Conservation (phyloP, 495 filamentous ascomycete species). For the Immersiella caudata region DNA sequence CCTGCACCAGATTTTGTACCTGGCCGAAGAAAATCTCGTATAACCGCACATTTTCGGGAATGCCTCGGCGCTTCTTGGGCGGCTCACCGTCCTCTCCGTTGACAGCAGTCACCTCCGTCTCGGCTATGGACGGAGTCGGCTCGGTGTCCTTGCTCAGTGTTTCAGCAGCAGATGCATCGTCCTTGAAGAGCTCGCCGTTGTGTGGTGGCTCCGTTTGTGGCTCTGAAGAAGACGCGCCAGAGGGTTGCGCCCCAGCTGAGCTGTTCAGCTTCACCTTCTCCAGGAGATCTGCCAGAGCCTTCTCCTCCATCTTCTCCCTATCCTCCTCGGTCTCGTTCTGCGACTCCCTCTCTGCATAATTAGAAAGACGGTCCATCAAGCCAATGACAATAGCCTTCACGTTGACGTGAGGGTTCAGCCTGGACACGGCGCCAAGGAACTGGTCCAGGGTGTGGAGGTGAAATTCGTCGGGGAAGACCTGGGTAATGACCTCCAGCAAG, state of each 20-base stretch:
- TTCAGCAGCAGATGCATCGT: constrained; percentile 31
- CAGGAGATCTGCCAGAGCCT: constrained; percentile 74
- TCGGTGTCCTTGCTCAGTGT: constrained; percentile 37
- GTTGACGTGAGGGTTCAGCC: constrained; percentile 93
- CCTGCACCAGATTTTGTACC: constrained; percentile 87
- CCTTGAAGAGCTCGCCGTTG: constrained; percentile 25
- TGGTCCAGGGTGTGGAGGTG: constrained; percentile 96
- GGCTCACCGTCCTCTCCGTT: constrained; percentile 44
- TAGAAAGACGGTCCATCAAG: constrained; percentile 92
- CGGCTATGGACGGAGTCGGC: constrained; percentile 43
- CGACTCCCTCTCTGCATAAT: constrained; percentile 86
- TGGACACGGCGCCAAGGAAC: constrained; percentile 85
- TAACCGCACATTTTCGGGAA: constrained; percentile 82
- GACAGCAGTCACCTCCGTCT: constrained; percentile 45
- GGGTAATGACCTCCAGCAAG: constrained; percentile 94
- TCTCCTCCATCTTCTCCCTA: constrained; percentile 75
- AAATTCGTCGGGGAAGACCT: constrained; percentile 98
- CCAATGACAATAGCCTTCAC: constrained; percentile 98
- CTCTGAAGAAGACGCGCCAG: constrained; percentile 20
- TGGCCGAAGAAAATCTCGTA: constrained; percentile 99
- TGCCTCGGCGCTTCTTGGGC: constrained; percentile 63
- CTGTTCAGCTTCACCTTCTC: constrained; percentile 76
- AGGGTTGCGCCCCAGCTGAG: constrained; percentile 44
- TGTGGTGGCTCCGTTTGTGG: constrained; percentile 17
- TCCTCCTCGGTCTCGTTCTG: constrained; percentile 72